These are phyloP conservation scores for Artemisia tridentata DNA, from an alignment of 129 eudicot species.

Conservation along the genomic window DNA sequence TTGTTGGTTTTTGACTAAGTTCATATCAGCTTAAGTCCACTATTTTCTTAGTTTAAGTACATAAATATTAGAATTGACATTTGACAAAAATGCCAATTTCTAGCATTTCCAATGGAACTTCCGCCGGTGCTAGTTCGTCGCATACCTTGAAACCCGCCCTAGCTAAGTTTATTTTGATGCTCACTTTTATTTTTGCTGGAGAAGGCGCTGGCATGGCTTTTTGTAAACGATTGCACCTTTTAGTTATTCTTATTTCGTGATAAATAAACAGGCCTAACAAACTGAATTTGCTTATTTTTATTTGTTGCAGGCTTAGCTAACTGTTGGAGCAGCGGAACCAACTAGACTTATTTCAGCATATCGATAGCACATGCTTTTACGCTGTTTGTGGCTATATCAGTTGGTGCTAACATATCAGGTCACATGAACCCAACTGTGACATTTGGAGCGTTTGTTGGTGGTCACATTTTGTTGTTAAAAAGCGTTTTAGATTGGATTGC, in stretches of 20 bases:
- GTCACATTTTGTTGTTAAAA: slow-evolving; percentile 49
- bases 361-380: slow-evolving; percentile 53
- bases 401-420: slow-evolving; percentile 58
- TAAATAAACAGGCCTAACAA: background rate
- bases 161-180: slow-evolving; percentile 80
- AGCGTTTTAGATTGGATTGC: slow-evolving; percentile 53
- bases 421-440: too few species aligned
- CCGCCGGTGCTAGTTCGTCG: slow-evolving; percentile 51
- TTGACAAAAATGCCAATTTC: slow-evolving; percentile 43
- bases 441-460: slow-evolving; percentile 61
- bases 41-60: background rate
- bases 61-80: background rate
- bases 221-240: slow-evolving; percentile 9
- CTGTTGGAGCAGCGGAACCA: slow-evolving; percentile 44
- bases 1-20: background rate
- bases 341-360: slow-evolving; percentile 46
- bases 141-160: slow-evolving; percentile 65
- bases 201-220: slow-evolving; percentile 84
- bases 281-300: background rate
- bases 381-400: slow-evolving; percentile 47
- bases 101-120: slow-evolving; percentile 45
- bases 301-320: slow-evolving; percentile 30
- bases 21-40: background rate
- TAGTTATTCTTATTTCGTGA: background rate
- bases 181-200: slow-evolving; percentile 75